Conservation (phyloP, 192 early-diverging fungal genomes). For the Kickxella alabastrina region DNA sequence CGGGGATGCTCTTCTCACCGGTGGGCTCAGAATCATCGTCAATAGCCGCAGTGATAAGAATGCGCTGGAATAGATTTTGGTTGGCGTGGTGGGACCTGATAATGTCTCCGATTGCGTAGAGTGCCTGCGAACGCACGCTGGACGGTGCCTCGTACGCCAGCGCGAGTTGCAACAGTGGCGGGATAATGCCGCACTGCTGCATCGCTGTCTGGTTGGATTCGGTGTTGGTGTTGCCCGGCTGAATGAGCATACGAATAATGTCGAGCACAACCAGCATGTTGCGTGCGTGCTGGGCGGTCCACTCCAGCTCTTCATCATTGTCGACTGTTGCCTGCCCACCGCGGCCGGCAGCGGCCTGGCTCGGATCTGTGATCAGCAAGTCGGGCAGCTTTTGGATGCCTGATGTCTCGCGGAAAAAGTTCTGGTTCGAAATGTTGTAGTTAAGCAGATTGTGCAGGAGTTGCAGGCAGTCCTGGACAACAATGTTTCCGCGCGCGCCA, state of each 20-base stretch:
- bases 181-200: slow-evolving; percentile 75
- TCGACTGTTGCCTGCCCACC: slow-evolving; percentile 24
- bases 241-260: slow-evolving; percentile 84
- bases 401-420: slow-evolving; percentile 94
- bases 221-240: slow-evolving; percentile 84
- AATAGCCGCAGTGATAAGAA: slow-evolving; percentile 60
- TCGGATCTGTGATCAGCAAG: slow-evolving; percentile 61
- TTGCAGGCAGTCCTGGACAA: slow-evolving; percentile 92
- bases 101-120: slow-evolving; percentile 83
- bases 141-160: slow-evolving; percentile 72
- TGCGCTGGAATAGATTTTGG: slow-evolving; percentile 73
- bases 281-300: slow-evolving; percentile 81
- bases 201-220: slow-evolving; percentile 87
- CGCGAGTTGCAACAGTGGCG: slow-evolving; percentile 73
- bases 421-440: slow-evolving; percentile 98
- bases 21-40: slow-evolving; percentile 22
- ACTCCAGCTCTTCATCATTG: slow-evolving; percentile 54
- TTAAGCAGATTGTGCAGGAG: slow-evolving; percentile 87
- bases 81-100: slow-evolving; percentile 72
- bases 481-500: slow-evolving; percentile 86
- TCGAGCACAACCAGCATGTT: slow-evolving; percentile 89
- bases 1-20: slow-evolving; percentile 54
- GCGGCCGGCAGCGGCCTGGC: slow-evolving; percentile 40
- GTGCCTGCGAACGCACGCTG: slow-evolving; percentile 73
- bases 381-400: slow-evolving; percentile 86